Base-by-base conservation (phyloP, 208 protist genomes). In the Leishmania gerbilli region DNA sequence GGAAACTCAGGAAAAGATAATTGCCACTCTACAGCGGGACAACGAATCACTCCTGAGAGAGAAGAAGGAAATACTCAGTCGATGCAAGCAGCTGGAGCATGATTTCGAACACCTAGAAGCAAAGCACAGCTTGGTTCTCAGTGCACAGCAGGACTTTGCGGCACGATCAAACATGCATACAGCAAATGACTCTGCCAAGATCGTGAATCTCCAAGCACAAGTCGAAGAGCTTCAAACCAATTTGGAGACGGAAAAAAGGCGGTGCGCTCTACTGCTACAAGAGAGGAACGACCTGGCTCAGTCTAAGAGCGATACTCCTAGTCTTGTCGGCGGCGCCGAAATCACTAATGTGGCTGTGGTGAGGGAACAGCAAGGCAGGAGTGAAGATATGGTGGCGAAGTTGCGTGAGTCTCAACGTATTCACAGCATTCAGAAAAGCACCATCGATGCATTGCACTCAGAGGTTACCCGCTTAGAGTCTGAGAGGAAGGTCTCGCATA, bases 1-100 rank as follows among this genome's bases (percentile, higher is more conserved):
- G 67, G 74, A 88, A 42, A 93, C 92, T 40, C 91, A 94, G 65
- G 93, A 96, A 34, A 84, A 81, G 81, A 91, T 97, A 53, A 85
- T 95, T n/a, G 82, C 84, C 27, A 81, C 88, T 5, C 87, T 97
- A 40, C 90, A 95, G 71, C 81, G 88, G 51, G 93, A 97, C 71
- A 97, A 97, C 72, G 87, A 87, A 67, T 71, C 81, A 45, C 85
- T 97, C 15, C 65, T 88, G 74, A 79, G 19, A 9, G 89, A 95
- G 65, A 89, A 90, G 31, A 90, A 89, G 40, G 72, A 85, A 6
- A 83, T 93, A n/a, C 68, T 76, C 34, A 72, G 64, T 2, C 84
- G 79, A 24, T 80, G 79, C 72, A 92, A 85, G 49, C 86, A 91
- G 49, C 64, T 95, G 34, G 87, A 89, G 69, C 55, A 87, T 42